These are phyloP conservation scores for Periconia sp. DNA, from an alignment of 2,329 filamentous ascomycete species.

Conservation along the genomic window DNA sequence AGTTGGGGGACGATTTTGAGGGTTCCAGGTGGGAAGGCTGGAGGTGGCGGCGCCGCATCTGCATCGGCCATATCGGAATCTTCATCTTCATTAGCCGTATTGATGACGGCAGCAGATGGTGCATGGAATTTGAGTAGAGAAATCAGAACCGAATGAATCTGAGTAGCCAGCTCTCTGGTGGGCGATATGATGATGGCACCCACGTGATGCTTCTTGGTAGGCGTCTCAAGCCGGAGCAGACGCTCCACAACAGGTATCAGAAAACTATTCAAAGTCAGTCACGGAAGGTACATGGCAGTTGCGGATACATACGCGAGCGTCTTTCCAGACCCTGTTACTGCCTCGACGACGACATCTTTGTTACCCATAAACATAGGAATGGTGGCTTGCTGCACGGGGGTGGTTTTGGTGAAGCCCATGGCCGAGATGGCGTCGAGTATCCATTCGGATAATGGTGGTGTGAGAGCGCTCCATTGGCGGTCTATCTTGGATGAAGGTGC, in stretches of 20 bases:
- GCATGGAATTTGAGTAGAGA: slow-evolving; percentile 81
- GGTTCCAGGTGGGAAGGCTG: slow-evolving; percentile 50
- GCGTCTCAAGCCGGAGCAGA: slow-evolving; percentile 75
- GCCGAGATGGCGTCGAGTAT: slow-evolving; percentile 78
- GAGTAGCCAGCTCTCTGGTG: slow-evolving; percentile 86
- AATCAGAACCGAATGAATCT: slow-evolving; percentile 81
- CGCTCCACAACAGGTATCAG: slow-evolving; percentile 82
- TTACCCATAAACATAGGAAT: slow-evolving; percentile 86
- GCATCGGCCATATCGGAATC: slow-evolving; percentile 46
- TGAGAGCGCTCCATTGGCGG: slow-evolving; percentile 69
- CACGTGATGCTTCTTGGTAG: slow-evolving; percentile 86
- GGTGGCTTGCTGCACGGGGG: slow-evolving; percentile 90
- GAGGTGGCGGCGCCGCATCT: slow-evolving; percentile 37
- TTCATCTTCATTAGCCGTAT: slow-evolving; percentile 51
- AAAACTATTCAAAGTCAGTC: slow-evolving; percentile 50
- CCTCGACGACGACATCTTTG: slow-evolving; percentile 90
- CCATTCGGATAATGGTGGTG: slow-evolving; percentile 76
- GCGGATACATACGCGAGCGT: slow-evolving; percentile 28
- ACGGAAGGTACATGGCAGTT: not conserved
- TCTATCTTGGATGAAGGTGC: slow-evolving; percentile 35
- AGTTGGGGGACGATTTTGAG: slow-evolving; percentile 73
- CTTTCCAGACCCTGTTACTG: slow-evolving; percentile 45
- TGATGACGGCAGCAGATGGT: slow-evolving; percentile 70
- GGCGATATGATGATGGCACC: slow-evolving; percentile 90
- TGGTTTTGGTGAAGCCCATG: slow-evolving; percentile 87